Evolutionary conservation across 1,284 basidiomycete genomes (phyloP), one percentile per base, ranked within the genome.

Genomic region (Marasmius oreades): DNA sequence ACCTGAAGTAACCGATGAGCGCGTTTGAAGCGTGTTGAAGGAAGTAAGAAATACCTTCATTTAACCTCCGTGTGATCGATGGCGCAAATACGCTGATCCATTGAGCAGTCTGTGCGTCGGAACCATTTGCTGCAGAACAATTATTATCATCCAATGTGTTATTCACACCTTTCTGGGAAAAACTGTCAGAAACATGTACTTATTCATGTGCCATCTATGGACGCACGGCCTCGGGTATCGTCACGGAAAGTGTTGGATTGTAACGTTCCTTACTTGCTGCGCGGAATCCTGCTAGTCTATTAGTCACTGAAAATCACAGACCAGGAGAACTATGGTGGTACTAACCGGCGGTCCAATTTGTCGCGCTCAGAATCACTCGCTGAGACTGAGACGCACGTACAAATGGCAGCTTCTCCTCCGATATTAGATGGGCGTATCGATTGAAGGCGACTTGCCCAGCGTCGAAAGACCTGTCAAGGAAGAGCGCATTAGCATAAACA

Each of bases 61-160:
- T 92, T 47, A 93, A 73, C n/a, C 85, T 78, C 0, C 72, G 70
- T 1, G 78, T 79, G 56, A 92, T 85, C 0, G 79, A 69, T 0
- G 80, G 74, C 0, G 78, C 78, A 59, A 84, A 91, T 1, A 69
- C 72, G 11, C 73, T 64, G 7, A 83, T 76, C 84, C 88, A 92
- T 4, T 64, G 62, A 18, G 69, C 61, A 1, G 73, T 79, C 59
- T 84, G 73, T 3, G 61, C 59, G 53, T 78, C 75, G 2, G 79
- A 69, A 23, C 65, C 66, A 16, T 80, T 78, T 1, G 81, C 82
- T 12, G 81, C 80, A 1, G 82, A 80, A 62, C 92, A 95, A 73
- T 81, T 84, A 47, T 72, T 71, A 58, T 87, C 81, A 54, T 90
- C 81, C 1, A 95, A 77, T 0, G 92, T 94, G 64, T 90, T 82